Evolutionary conservation across 495 filamentous ascomycete species (phyloP), one percentile per base, ranked within the genome.

Genomic region (Xylaria palmicola): DNA sequence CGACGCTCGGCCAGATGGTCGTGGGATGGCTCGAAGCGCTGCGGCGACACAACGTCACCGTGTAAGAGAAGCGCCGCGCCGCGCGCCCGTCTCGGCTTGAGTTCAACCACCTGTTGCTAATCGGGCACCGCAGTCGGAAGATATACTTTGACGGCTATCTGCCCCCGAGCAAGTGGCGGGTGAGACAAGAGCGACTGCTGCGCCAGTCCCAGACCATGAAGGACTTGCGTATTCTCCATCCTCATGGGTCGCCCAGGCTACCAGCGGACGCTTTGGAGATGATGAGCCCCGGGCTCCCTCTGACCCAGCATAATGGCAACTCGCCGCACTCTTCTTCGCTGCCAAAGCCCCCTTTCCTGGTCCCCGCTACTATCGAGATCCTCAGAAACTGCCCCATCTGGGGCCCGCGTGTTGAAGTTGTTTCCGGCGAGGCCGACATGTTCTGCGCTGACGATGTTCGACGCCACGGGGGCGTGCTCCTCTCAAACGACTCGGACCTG

Each of bases 91-190:
- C 4, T 17, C 19, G 32, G 1, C 30, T 27, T 30, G 41, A 9
- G 3, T 39, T 13, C 1, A 10, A 29, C 29, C 13, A 15, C 6
- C 12, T 24, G 4, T 20, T 50, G 44, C 30, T 59, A 43, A 71
- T 72, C 15, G 68, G 36, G 15, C 0, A 26, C 19, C 17, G 32
- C 59, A 85, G 84, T 32, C 71, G 72, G 19, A 80, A 75, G 40
- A 90, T 95, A 53, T 92, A 84, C 69, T 93, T 95, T 58, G 91
- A 95, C 68, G 89, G 90, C 24, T 86, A 82, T 43, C 76, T 95
- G 10, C 91, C 91, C 8, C 45, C 73, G 6, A 63, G 70, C 15
- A 91, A 91, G 62, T 76, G 77, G 24, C 62, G 72, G 0, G 83
- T 77, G 7, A 80, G 88, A n/a, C 56, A 79, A 20, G 39, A 65